A percentile compares a stretch with the other conserved stretches of the same genome.
Evolutionary conservation across 2,329 filamentous ascomycete genomes (phyloP).

Genomic region (Colletotrichum noveboracense): DNA sequence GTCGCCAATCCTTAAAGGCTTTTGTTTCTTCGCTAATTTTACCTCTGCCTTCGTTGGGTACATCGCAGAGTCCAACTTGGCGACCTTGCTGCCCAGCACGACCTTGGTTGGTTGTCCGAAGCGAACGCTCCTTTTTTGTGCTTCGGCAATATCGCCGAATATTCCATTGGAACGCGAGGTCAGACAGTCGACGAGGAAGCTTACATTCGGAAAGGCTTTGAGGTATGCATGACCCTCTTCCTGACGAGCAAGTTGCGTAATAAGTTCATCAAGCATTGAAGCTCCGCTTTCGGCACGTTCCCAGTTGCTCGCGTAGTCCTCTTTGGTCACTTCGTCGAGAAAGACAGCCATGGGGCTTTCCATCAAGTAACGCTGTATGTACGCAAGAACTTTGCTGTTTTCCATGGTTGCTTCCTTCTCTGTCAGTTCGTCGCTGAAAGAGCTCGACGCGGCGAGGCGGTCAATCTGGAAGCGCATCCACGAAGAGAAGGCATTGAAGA

Average conservation of each 20-base stretch:
- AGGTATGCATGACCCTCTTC: conserved; percentile 51
- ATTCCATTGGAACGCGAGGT: conserved; percentile 62
- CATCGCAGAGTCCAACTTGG: conserved; percentile 64
- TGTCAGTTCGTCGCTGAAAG: conserved; percentile 71
- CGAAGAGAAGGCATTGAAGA: conserved; percentile 78
- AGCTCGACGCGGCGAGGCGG: conserved; percentile 67
- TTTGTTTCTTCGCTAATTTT: conserved; percentile 19
- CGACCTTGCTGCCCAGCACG: conserved; percentile 48
- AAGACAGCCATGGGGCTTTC: conserved; percentile 69
- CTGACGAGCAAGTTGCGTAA: conserved; percentile 48
- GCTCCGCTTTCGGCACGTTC: conserved; percentile 39
- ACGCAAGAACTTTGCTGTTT: conserved; percentile 73
- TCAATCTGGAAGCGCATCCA: conserved; percentile 90
- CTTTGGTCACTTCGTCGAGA: conserved; percentile 54
- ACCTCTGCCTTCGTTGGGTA: conserved; percentile 39
- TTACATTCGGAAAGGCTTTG: conserved; percentile 64
- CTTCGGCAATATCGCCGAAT: conserved; percentile 72
- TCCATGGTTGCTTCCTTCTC: conserved; percentile 82
- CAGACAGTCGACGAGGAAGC: conserved; percentile 66
- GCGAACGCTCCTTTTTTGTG: conserved; percentile 70
- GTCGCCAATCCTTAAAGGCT: not conserved
- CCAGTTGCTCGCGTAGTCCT: conserved; percentile 56
- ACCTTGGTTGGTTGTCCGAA: conserved; percentile 63
- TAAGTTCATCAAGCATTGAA: conserved; percentile 47
- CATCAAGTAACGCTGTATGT: conserved; percentile 75